phyloP scores from a whole-genome alignment of 2,329 filamentous ascomycete genomes.

The Apiospora rasikravindrae region DNA sequence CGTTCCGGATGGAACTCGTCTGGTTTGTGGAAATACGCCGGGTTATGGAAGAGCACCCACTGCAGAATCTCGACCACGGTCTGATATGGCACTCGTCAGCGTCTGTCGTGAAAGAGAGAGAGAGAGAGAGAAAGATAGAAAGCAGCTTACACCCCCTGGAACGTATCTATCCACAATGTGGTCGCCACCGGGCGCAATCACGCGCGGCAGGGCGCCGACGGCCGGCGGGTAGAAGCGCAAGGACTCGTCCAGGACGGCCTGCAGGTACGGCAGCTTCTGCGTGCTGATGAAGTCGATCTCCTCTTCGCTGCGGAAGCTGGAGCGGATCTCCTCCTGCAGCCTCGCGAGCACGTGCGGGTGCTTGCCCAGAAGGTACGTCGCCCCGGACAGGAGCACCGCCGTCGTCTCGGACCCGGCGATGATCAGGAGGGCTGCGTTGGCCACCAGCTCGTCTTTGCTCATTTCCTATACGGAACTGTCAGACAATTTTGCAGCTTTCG shows the following conservation, averaged over 20 bases:
- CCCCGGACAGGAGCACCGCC: conserved; percentile 49
- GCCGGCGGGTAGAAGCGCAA: conserved; percentile 48
- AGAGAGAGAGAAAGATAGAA: too few relatives aligned
- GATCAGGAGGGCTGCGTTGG: conserved; percentile 40
- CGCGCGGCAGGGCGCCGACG: conserved; percentile 30
- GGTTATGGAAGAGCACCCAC: conserved; percentile 42
- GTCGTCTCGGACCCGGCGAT: conserved; percentile 58
- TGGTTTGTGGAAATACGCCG: conserved; percentile 44
- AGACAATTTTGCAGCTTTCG: neutral
- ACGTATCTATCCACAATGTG: conserved; percentile 33
- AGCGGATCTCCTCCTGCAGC: conserved; percentile 46
- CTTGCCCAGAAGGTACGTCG: conserved; percentile 45
- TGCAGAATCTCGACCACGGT: conserved; percentile 44
- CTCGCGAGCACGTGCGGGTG: conserved; percentile 41
- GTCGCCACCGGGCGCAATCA: conserved; percentile 33
- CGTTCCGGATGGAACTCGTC: conserved; percentile 46
- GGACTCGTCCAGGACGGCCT: conserved; percentile 49
- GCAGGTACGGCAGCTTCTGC: conserved; percentile 44
- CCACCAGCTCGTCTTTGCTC: conserved; percentile 28
- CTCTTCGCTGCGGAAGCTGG: conserved; percentile 41
- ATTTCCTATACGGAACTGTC: conserved; percentile 18
- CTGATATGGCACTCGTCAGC: conserved; percentile 18
- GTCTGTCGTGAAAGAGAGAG: too few relatives aligned
- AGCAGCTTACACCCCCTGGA: conserved; percentile 27
- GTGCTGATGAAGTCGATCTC: conserved; percentile 45